Percentiles rank a stretch among this genome's conserved stretches.
phyloP scores from a whole-genome alignment of 2,329 filamentous ascomycete species.

The Alternaria atra region DNA sequence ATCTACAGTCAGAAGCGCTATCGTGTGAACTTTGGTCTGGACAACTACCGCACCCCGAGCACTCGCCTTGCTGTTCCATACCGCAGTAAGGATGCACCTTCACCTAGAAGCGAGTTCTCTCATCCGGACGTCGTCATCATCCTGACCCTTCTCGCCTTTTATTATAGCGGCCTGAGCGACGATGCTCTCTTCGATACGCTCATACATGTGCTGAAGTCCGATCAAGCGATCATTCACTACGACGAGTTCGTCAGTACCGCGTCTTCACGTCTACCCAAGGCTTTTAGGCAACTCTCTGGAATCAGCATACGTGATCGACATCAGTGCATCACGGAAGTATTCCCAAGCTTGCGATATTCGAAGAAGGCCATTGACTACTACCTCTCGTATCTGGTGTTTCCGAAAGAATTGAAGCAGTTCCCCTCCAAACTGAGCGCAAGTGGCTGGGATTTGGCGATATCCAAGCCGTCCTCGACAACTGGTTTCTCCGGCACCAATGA shows the following conservation, averaged over 20 bases:
- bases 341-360: constrained; percentile 61
- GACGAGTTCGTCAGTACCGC: constrained; percentile 55
- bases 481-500: constrained; percentile 79
- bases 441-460: constrained; percentile 70
- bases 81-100: constrained; percentile 70
- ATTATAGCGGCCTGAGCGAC: constrained; percentile 67
- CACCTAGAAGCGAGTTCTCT: constrained; percentile 70
- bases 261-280: constrained; percentile 32
- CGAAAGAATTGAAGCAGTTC: constrained; percentile 70
- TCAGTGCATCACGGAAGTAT: constrained; percentile 61
- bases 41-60: constrained; percentile 62
- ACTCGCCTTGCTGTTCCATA: constrained; percentile 65
- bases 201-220: constrained; percentile 58
- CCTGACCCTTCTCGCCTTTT: constrained; percentile 72
- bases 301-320: constrained; percentile 56
- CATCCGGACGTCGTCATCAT: constrained; percentile 73
- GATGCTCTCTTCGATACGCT: constrained; percentile 62
- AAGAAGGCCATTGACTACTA: constrained; percentile 71
- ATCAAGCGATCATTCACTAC: constrained; percentile 64
- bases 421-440: constrained; percentile 70
- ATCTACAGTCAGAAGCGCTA: constrained; percentile 67
- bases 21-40: constrained; percentile 71
- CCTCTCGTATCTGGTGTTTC: constrained; percentile 66
- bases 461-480: constrained; percentile 61
- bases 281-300: constrained; percentile 53